phyloP scores from a whole-genome alignment of 768 basidiomycete species.

The Mycena indigotica region DNA sequence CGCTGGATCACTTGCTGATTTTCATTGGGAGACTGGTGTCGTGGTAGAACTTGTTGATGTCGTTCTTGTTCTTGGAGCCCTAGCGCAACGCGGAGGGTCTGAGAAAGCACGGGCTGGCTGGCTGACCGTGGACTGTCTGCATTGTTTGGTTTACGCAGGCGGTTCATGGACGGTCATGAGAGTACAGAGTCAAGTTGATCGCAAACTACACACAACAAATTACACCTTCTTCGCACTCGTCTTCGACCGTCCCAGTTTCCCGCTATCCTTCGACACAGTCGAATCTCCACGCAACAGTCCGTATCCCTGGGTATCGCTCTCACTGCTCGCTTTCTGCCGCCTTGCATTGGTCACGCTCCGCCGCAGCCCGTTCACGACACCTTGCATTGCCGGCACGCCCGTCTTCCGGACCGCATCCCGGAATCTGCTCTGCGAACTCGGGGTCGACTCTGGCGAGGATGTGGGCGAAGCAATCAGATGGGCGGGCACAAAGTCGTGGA shows the following conservation, averaged over 20 bases:
- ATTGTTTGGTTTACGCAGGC: constrained; percentile 12
- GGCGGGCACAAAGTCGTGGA: constrained; percentile 50
- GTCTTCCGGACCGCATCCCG: constrained; percentile 35
- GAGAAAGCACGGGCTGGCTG: constrained; percentile 6
- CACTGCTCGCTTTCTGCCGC: too few species aligned
- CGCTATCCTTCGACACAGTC: background rate
- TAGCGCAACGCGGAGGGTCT: constrained; percentile 8
- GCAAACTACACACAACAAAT: background rate
- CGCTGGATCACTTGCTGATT: background rate
- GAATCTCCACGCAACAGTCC: constrained; percentile 10
- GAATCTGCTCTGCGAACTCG: constrained; percentile 28
- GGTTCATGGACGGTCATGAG: constrained; percentile 11
- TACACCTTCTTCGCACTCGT: background rate
- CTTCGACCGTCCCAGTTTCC: background rate
- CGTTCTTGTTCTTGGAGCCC: too few species aligned
- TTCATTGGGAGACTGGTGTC: background rate
- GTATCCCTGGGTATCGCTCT: constrained; percentile 15
- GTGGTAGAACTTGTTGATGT: background rate
- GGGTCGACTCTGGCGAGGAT: constrained; percentile 27
- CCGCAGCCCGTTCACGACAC: constrained; percentile 37
- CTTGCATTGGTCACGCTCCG: too few species aligned
- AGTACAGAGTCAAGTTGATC: background rate
- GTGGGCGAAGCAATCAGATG: constrained; percentile 44
- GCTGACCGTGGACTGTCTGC: constrained; percentile 1
- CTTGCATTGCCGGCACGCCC: constrained; percentile 43